Evolutionary conservation across 352 stramenopile species (phyloP), one percentile per base, ranked within the genome.

Genomic region (Phytopythium mirpurense): DNA sequence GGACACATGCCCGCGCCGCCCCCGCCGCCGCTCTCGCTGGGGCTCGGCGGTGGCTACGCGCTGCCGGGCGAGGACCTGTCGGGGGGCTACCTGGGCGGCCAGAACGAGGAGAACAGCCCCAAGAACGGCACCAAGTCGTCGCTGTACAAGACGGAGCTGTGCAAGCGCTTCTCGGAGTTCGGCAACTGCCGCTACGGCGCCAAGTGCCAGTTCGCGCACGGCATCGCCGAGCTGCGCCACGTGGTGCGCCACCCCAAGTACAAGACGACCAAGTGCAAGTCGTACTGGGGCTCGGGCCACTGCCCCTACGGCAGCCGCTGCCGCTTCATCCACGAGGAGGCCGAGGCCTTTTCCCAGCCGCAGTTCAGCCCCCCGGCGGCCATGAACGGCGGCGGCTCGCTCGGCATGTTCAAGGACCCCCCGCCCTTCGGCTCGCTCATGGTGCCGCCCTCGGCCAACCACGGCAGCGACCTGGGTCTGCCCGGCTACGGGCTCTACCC

Each of bases 251-350:
- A 94, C 59, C 84, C 84, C 48, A 94, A 94, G 75, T 92, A 94
- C 79, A 94, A 94, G 72, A 94, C 84, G n/a, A 93, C 82, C 56
- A 93, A 93, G 65, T 96, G 84, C 79, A 95, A 96, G 76, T 91
- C 82, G 34, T 96, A 95, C 67, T 87, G 83, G 75, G 78, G 82
- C n/a, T 94, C 86, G 16, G 86, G 86, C 24, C 78, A 91, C 63
- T 96, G 86, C 53, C 83, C 75, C 15, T 96, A 96, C 67, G 86
- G 86, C 40, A 84, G 67, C 37, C 82, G 86, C 59, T 96, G 86
- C 61, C 76, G 86, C 49, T 96, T 95, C 58, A 95, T 96, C 52
- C 86, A 96, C 61, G 81, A 93, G 54, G 82, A 92, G 56, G 55
- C 73, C 2, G 81, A 91, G 59, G 74, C 70, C 24, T 83, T 83